phyloP scores from a whole-genome alignment of 2,329 filamentous ascomycete genomes.

The Botryosphaeria dothidea region DNA sequence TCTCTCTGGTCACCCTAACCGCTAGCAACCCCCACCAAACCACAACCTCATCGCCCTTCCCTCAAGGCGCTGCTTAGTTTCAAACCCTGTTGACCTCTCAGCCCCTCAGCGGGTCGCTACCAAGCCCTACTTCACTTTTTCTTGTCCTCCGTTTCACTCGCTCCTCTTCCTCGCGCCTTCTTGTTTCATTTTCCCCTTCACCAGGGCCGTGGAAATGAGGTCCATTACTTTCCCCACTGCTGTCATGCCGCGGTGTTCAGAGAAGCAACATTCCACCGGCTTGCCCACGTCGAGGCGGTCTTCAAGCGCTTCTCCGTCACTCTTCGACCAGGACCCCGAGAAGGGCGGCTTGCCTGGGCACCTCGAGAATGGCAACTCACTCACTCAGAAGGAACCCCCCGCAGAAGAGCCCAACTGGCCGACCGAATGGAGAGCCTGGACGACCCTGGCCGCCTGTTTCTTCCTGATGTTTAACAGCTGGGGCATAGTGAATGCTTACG shows the following conservation, averaged over 20 bases:
- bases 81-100: neutral
- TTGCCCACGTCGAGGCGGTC: neutral
- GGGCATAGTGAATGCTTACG: conserved; percentile 52
- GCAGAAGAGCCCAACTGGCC: conserved; percentile 40
- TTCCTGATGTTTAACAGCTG: conserved; percentile 54
- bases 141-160: neutral
- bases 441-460: conserved; percentile 49
- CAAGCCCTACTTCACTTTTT: neutral
- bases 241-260: neutral
- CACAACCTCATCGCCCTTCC: neutral
- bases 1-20: neutral
- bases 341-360: neutral
- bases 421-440: conserved; percentile 45
- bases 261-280: neutral
- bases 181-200: neutral
- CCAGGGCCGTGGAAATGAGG: neutral
- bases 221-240: neutral
- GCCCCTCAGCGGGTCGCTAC: no score
- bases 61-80: neutral
- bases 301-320: neutral
- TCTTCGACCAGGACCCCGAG: neutral
- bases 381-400: no score
- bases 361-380: neutral
- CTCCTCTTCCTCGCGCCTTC: neutral
- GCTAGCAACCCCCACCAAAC: neutral